A percentile compares a stretch with the other conserved stretches of the same genome.
These are phyloP conservation scores for Sophora flavescens DNA, from an alignment of 306 rosid species.

Conservation along the genomic window DNA sequence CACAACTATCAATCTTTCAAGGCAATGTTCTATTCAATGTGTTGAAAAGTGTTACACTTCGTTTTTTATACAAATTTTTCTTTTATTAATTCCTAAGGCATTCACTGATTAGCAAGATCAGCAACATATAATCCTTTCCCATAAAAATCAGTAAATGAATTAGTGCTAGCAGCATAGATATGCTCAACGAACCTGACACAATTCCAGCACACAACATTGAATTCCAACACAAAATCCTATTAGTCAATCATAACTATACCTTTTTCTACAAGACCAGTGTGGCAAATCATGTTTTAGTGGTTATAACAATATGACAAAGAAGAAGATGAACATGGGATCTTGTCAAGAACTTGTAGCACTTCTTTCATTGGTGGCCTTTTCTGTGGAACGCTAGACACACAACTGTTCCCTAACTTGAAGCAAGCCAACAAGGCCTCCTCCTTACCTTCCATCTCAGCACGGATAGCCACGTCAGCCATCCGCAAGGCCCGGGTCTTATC, in stretches of 20 bases:
- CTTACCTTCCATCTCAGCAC: conserved; percentile 87
- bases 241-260: conserved; percentile 60
- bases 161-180: conserved; percentile 18
- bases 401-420: conserved; percentile 84
- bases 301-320: conserved; percentile 59
- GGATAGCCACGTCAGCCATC: conserved; percentile 81
- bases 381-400: conserved; percentile 77
- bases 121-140: not conserved
- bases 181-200: conserved; percentile 46
- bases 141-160: conserved; percentile 49
- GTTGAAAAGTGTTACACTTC: too few species aligned
- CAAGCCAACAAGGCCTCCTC: conserved; percentile 74
- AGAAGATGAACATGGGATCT: conserved; percentile 62
- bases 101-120: too few species aligned
- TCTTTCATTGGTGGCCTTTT: conserved; percentile 97
- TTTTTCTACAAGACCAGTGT: conserved; percentile 59
- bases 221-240: conserved; percentile 48
- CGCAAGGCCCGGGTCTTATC: conserved; percentile 73
- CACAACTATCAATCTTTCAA: too few species aligned
- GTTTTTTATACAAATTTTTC: too few species aligned
- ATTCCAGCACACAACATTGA: conserved; percentile 41
- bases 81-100: too few species aligned
- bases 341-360: conserved; percentile 78
- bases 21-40: too few species aligned
- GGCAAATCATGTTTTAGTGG: conserved; percentile 47